These are phyloP conservation scores for Cicer judaicum DNA, from an alignment of 306 rosid species.

Conservation along the genomic window DNA sequence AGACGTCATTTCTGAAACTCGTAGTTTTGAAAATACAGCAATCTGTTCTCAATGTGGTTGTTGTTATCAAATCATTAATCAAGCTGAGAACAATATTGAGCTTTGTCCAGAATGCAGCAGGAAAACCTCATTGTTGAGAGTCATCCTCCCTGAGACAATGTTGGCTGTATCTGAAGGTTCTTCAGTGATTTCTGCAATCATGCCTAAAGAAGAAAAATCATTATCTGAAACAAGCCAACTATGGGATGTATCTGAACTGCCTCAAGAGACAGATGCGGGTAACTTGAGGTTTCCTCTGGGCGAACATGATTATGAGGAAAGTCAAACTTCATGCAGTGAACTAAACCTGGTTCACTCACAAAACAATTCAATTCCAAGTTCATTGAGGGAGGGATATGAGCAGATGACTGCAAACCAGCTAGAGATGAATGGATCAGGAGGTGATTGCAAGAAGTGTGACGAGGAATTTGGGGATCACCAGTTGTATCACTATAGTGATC, in stretches of 20 bases:
- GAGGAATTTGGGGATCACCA: constrained; percentile 53
- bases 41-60: constrained; percentile 69
- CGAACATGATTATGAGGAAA: constrained; percentile 51
- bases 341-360: constrained; percentile 48
- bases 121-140: constrained; percentile 51
- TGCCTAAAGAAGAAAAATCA: constrained; percentile 49
- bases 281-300: constrained; percentile 49
- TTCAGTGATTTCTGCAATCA: constrained; percentile 39
- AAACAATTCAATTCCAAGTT: constrained; percentile 51
- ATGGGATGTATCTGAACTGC: constrained; percentile 47
- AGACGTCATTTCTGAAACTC: constrained; percentile 52
- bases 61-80: constrained; percentile 47
- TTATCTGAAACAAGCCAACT: constrained; percentile 43
- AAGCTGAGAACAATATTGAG: constrained; percentile 44
- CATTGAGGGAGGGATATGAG: constrained; percentile 49
- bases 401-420: constrained; percentile 44
- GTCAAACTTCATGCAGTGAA: constrained; percentile 51
- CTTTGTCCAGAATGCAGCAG: constrained; percentile 70
- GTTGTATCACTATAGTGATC: constrained; percentile 50
- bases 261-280: constrained; percentile 43
- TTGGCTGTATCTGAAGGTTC: constrained; percentile 50
- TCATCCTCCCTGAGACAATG: constrained; percentile 47
- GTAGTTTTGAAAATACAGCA: constrained; percentile 48
- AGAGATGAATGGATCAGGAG: constrained; percentile 49
- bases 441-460: constrained; percentile 41